Evolutionary conservation across 164 flowering plant species (phyloP), one percentile per base, ranked within the genome.

Genomic region (Macadamia tetraphylla): DNA sequence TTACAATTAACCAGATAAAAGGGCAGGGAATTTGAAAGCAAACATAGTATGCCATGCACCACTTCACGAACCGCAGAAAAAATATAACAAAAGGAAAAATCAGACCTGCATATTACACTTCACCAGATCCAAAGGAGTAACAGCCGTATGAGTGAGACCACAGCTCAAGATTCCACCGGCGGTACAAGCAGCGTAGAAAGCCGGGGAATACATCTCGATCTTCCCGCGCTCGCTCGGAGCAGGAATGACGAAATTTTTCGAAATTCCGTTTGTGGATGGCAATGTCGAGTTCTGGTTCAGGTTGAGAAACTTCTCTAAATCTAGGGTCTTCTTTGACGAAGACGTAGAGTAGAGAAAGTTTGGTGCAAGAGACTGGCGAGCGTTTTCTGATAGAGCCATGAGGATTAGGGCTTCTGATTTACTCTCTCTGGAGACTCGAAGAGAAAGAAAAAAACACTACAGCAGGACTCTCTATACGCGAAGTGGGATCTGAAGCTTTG

Each of bases 101-200:
- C 71, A 51, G 2, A 89, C 97, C 97, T 91, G 95, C 97, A 91
- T 91, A 69, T 91, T 91, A 71, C 97, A 92, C 69, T 92, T 92
- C 79, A 92, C 95, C 53, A 89, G 90, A 74, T 92, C 98, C 23
- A 92, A 86, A 63, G 98, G 98, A 74, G 96, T 92, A 79, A 92
- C 92, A 63, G 90, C 75, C 89, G 64, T 87, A 77, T 92, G 98
- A 71, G 96, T 90, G 32, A 85, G 88, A 60, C 98, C 96, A 70
- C 92, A 87, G 79, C 96, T 79, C 58, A 87, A 73, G 30, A 85
- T 82, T 12, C 98, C 98, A 15, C 96, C 96, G 12, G 56, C 76
- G 1, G 96, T 87, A 71, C 94, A 87, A 3, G 96, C 96, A 6
- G 92, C 93, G 53, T 92, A 92, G 72, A 76, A 90, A 46, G 77